Evolutionary conservation across 768 basidiomycete species (phyloP), one percentile per base, ranked within the genome.

Genomic region (Porphyrellus cyaneotinctus): DNA sequence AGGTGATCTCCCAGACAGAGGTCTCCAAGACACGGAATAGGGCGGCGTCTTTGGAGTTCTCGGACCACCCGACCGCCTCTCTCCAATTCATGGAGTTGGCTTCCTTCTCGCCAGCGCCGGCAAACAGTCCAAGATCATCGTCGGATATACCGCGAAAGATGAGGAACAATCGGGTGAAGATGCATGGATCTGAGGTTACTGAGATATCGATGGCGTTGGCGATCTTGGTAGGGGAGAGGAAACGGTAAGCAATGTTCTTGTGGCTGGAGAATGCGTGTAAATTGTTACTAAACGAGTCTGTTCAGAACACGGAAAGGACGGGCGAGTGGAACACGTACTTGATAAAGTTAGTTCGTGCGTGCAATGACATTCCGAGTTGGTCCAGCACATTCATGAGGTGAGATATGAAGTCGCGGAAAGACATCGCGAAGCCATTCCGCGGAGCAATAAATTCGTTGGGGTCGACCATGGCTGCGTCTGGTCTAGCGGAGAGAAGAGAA

Each of bases 191-290:
- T 12, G 80, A 77, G 1, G 88, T 87, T n/a, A 93, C 83, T 1
- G 85, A 83, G 56, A 93, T 88, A 64, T 93, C 91, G 51, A 93
- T 81, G n/a, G 91, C 91, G 3, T 88, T 83, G 7, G 89, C 87
- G 39, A 93, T 87, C 61, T 82, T 86, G 53, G 77, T 74, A 7
- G 88, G 91, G 10, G 84, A 80, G 56, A 93, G 78, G 69, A 93
- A 91, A n/a, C 91, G 84, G 65, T 92, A 93, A 18, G 90, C 91
- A 56, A 93, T 89, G 68, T 93, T 91, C 65, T 85, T 88, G 72
- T 93, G 88, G 15, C 75, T 74, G 11, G 84, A 73, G 68, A 91
- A 91, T 13, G 83, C 72, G 24, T 84, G 75, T 57, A 92, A 75
- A 68, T 92, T 89, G 69, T 87, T 84, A 67, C 88, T 92, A 58